Evolutionary conservation across 306 rosid genomes (phyloP).

Genomic region (Vigna radiata): DNA sequence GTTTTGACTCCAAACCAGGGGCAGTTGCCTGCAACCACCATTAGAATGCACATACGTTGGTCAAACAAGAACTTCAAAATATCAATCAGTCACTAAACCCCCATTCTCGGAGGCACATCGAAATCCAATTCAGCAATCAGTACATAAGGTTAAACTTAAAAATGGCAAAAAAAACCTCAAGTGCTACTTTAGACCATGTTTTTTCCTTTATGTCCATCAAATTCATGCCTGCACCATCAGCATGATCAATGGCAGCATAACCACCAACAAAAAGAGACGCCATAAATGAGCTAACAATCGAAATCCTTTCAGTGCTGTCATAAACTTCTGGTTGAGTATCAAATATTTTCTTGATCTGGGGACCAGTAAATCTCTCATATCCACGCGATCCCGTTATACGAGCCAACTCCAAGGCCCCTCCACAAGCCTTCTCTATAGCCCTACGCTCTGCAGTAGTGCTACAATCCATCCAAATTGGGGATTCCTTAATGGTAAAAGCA

Average conservation of each 20-base stretch:
- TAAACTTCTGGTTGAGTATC: constrained; percentile 70
- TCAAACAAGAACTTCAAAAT: constrained; percentile 16
- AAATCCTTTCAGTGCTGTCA: constrained; percentile 83
- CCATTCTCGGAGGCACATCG: neutral
- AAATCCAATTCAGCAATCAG: constrained; percentile 9
- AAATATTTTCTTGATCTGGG: constrained; percentile 85
- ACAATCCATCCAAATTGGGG: constrained; percentile 96
- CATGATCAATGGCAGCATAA: constrained; percentile 85
- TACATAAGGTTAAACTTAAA: neutral
- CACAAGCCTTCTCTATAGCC: constrained; percentile 82
- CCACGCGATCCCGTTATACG: constrained; percentile 84
- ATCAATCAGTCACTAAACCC: neutral
- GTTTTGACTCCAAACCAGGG: constrained; percentile 82
- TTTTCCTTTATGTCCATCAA: constrained; percentile 83
- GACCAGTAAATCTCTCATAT: constrained; percentile 85
- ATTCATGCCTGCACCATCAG: constrained; percentile 97
- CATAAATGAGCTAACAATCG: constrained; percentile 95
- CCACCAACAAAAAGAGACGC: constrained; percentile 80
- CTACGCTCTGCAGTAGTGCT: constrained; percentile 87
- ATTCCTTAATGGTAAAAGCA: constrained; percentile 73
- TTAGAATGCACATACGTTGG: constrained; percentile 27
- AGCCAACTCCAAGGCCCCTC: constrained; percentile 89
- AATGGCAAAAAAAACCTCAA: constrained; percentile 64
- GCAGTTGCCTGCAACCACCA: constrained; percentile 76
- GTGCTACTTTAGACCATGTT: constrained; percentile 70